Percentiles rank a stretch among this genome's conserved stretches.
These are phyloP conservation scores for Debaryomyces sp. DNA, from an alignment of 1,139 yeast genomes.

Conservation along the genomic window DNA sequence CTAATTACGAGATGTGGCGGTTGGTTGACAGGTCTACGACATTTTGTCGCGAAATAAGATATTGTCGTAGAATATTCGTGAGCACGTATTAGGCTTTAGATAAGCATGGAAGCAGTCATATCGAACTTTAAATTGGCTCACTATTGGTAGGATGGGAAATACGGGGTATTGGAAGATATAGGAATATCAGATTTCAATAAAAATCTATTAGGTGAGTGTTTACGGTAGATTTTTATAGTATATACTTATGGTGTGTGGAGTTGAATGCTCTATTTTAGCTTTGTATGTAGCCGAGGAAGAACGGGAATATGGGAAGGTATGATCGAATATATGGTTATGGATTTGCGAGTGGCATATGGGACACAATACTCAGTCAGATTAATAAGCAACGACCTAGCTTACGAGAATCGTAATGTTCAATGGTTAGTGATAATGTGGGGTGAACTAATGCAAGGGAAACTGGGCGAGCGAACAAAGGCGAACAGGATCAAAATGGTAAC, in stretches of 20 bases:
- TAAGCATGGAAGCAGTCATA: background rate
- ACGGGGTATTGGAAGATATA: too few species aligned
- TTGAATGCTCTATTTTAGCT: too few species aligned
- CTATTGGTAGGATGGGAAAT: too few species aligned
- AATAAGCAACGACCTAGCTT: background rate
- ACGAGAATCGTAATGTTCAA: background rate
- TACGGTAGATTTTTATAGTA: too few species aligned
- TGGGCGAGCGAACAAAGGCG: background rate
- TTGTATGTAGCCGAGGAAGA: too few species aligned
- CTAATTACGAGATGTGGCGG: background rate
- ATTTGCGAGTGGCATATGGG: too few species aligned
- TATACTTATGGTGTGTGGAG: too few species aligned
- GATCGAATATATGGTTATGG: too few species aligned
- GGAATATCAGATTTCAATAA: too few species aligned
- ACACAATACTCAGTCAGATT: too few species aligned
- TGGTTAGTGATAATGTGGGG: background rate
- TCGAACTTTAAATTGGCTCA: background rate
- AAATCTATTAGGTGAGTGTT: too few species aligned
- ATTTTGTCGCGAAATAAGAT: background rate
- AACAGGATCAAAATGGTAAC: background rate
- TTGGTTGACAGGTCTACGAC: background rate
- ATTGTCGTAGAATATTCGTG: background rate
- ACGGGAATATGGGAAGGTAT: too few species aligned
- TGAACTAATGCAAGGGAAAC: background rate
- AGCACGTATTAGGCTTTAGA: background rate